Conservation (phyloP, 2,329 filamentous ascomycete species). For the Phialophora expanda region DNA sequence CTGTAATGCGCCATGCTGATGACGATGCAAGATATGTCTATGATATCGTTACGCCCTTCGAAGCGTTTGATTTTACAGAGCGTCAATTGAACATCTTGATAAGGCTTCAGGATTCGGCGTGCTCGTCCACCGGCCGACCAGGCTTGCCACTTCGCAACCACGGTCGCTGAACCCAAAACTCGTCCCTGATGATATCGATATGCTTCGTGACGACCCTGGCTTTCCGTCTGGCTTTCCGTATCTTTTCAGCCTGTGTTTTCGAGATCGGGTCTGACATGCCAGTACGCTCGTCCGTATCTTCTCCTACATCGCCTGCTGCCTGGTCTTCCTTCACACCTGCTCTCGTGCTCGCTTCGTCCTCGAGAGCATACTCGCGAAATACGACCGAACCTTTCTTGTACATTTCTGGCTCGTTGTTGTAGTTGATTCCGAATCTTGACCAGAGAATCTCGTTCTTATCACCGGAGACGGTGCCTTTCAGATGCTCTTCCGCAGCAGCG, state of each 20-base stretch:
- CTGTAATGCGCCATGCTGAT: not conserved
- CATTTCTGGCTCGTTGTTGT: constrained; percentile 93
- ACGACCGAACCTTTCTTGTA: constrained; percentile 92
- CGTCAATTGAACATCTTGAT: not conserved
- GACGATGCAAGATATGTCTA: not conserved
- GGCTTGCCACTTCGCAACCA: constrained; percentile 63
- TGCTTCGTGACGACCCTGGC: constrained; percentile 82
- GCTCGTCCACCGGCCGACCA: constrained; percentile 11
- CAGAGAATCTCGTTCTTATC: constrained; percentile 98
- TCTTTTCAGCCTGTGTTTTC: constrained; percentile 81
- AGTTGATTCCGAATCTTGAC: constrained; percentile 87
- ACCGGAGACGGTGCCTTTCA: constrained; percentile 79
- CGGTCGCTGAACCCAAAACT: constrained; percentile 86
- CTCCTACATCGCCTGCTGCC: not conserved
- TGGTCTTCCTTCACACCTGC: not conserved
- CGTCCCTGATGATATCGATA: constrained; percentile 91
- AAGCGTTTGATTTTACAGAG: not conserved
- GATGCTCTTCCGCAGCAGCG: constrained; percentile 77
- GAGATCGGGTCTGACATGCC: constrained; percentile 43
- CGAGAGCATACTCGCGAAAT: constrained; percentile 80
- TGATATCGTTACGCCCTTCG: not conserved
- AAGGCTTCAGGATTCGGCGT: not conserved
- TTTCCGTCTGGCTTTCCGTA: constrained; percentile 79
- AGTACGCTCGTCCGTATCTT: not conserved
- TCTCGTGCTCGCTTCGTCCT: constrained; percentile 7